Percentiles rank a stretch among this genome's conserved stretches.
phyloP scores from a whole-genome alignment of 805 yeast genomes.

The Metschnikowia rubicola region DNA sequence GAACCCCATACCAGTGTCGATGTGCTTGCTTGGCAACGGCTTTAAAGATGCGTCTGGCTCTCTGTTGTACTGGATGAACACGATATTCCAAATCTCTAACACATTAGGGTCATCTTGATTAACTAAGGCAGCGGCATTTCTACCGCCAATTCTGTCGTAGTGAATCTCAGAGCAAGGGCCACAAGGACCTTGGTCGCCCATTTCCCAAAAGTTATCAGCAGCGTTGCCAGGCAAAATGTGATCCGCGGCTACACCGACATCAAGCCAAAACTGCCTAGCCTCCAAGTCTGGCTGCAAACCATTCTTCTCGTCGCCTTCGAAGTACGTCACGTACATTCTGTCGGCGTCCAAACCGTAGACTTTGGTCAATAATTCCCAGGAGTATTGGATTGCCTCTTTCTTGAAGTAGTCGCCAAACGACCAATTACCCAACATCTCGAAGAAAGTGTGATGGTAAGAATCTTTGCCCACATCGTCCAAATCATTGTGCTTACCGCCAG shows the following conservation, averaged over 20 bases:
- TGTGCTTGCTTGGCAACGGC: conserved; percentile 88
- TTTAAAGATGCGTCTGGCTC: conserved; percentile 80
- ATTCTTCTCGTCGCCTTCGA: conserved; percentile 82
- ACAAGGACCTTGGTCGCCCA: conserved; percentile 99
- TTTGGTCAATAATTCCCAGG: conserved; percentile 88
- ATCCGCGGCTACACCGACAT: conserved; percentile 84
- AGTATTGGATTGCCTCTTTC: conserved; percentile 80
- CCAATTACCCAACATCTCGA: conserved; percentile 99
- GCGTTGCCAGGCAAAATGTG: conserved; percentile 91
- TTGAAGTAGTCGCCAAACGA: conserved; percentile 99
- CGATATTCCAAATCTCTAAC: conserved; percentile 96
- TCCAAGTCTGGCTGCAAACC: conserved; percentile 93
- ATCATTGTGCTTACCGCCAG: conserved; percentile 98
- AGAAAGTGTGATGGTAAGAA: conserved; percentile 96
- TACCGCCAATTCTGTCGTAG: conserved; percentile 96
- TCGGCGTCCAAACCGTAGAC: conserved; percentile 77
- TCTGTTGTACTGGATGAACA: conserved; percentile 94
- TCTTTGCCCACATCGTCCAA: conserved; percentile 98
- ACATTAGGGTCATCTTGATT: conserved; percentile 98
- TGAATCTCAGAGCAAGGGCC: conserved; percentile 99
- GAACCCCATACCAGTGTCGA: conserved; percentile 98
- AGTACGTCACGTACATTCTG: conserved; percentile 91
- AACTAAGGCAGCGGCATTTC: conserved; percentile 88
- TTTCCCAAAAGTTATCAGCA: conserved; percentile 97
- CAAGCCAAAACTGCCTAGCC: conserved; percentile 83